A percentile compares a stretch with the other conserved stretches of the same genome.
phyloP scores from a whole-genome alignment of 208 protist genomes.

The Blastocrithidia nonstop region DNA sequence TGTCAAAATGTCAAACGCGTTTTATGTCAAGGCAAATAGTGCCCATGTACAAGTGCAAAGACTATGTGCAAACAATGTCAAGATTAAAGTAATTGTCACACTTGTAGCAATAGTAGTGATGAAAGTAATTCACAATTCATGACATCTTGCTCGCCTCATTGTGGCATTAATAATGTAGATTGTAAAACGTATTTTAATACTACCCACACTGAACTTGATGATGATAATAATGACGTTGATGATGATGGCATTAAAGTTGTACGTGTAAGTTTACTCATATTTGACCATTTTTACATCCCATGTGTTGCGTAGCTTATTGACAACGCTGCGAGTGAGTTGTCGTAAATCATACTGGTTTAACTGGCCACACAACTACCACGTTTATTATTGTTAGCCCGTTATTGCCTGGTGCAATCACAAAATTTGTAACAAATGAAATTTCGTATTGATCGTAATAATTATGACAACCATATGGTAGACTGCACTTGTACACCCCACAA shows the following conservation, averaged over 20 bases:
- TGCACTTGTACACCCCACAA: neutral
- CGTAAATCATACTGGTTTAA: slow-evolving; percentile 27
- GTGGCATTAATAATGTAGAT: too few species aligned
- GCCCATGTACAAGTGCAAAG: too few species aligned
- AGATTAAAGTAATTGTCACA: too few species aligned
- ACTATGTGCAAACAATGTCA: too few species aligned
- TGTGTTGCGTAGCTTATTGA: slow-evolving; percentile 11
- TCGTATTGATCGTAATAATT: too few species aligned
- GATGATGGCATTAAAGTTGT: neutral
- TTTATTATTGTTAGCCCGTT: slow-evolving; percentile 30
- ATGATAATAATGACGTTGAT: slow-evolving; percentile 11
- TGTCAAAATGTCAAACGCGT: neutral
- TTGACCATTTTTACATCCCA: slow-evolving; percentile 17
- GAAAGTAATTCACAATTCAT: too few species aligned
- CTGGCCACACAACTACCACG: slow-evolving; percentile 44
- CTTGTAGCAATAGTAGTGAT: too few species aligned
- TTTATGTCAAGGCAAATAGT: too few species aligned
- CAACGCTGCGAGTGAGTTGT: slow-evolving; percentile 9
- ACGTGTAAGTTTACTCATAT: neutral
- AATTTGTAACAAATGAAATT: slow-evolving; percentile 7
- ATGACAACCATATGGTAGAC: slow-evolving; percentile 1
- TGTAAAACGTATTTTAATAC: neutral
- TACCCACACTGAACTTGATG: neutral
- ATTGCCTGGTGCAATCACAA: slow-evolving; percentile 22
- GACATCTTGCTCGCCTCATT: neutral